Base-by-base conservation (phyloP, 345 rosid species). In the Adansonia digitata region DNA sequence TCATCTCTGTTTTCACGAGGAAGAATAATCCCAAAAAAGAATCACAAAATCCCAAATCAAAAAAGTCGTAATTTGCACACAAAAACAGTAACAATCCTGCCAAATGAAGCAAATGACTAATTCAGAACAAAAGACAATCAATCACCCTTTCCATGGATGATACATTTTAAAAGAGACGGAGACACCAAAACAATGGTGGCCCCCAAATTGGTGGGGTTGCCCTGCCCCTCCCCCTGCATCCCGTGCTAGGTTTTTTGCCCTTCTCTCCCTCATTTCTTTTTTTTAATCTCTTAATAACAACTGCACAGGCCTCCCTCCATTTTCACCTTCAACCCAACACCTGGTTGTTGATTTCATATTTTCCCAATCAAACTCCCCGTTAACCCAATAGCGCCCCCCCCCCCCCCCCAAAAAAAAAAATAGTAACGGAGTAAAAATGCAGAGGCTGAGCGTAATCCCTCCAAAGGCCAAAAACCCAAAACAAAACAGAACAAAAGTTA, bases 161-260 rank as follows among this genome's bases (percentile, higher is more conserved):
- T n/a, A n/a, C n/a, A n/a, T n/a, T n/a, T n/a, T n/a, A n/a, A n/a
- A n/a, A n/a, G n/a, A n/a, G n/a, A n/a, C n/a, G n/a, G n/a, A n/a
- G n/a, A n/a, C n/a, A n/a, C n/a, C 22, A 68, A 26, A 7, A 15
- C 56, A 15, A 46, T 45, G 72, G 72, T 67, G 71, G 71, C 37
- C 71, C 63, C 35, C 7, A 0, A 5, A 27, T 14, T 14, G 34
- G 63, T 60, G 40, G 65, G 65, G 65, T 31, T 60, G n/a, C n/a
- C n/a, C n/a, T n/a, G n/a, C n/a, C n/a, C n/a, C n/a, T n/a, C n/a
- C n/a, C n/a, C n/a, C n/a, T n/a, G n/a, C n/a, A n/a, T n/a, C n/a
- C n/a, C n/a, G n/a, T n/a, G n/a, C n/a, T n/a, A n/a, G n/a, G n/a
- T n/a, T n/a, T n/a, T n/a, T n/a, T n/a, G n/a, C n/a, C n/a, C n/a